Conservation (phyloP, 768 basidiomycete species). For the Butyriboletus loyo region DNA sequence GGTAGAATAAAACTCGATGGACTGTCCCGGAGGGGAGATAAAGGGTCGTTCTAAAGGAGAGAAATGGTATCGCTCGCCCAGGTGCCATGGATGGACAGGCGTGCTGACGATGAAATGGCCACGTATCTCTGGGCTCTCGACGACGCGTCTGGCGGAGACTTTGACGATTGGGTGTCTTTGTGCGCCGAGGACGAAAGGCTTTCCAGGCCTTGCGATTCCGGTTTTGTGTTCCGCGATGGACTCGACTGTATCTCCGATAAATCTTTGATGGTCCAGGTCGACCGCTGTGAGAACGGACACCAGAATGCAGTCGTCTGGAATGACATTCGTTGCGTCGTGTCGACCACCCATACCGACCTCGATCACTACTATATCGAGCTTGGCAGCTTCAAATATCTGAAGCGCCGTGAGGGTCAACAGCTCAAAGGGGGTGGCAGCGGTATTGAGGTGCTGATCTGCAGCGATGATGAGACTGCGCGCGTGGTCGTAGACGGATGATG, state of each 20-base stretch:
- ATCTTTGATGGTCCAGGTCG: slow-evolving; percentile 90
- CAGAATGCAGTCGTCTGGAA: slow-evolving; percentile 65
- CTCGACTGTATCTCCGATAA: slow-evolving; percentile 73
- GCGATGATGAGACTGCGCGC: slow-evolving; percentile 48
- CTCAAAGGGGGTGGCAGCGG: slow-evolving; percentile 75
- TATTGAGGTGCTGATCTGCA: slow-evolving; percentile 40
- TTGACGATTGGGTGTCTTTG: slow-evolving; percentile 56
- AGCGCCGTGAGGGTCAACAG: slow-evolving; percentile 81
- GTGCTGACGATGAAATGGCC: slow-evolving; percentile 39
- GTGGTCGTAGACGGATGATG: slow-evolving; percentile 42
- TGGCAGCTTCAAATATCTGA: slow-evolving; percentile 60
- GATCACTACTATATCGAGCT: slow-evolving; percentile 79
- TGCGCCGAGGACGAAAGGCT: slow-evolving; percentile 62
- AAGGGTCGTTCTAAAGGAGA: slow-evolving; percentile 31
- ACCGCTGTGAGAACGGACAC: slow-evolving; percentile 83
- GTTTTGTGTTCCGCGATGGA: slow-evolving; percentile 83
- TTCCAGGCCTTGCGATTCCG: slow-evolving; percentile 64
- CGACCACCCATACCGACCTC: slow-evolving; percentile 97
- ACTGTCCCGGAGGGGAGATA: slow-evolving; percentile 38
- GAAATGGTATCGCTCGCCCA: slow-evolving; percentile 34
- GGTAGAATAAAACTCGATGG: slow-evolving; percentile 42
- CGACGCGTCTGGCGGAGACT: slow-evolving; percentile 40
- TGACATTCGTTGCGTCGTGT: slow-evolving; percentile 89
- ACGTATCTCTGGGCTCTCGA: slow-evolving; percentile 35
- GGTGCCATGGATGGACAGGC: slow-evolving; percentile 34